These are phyloP conservation scores for Boletus pseudo-olivaceus DNA, from an alignment of 768 basidiomycete species.

Conservation along the genomic window DNA sequence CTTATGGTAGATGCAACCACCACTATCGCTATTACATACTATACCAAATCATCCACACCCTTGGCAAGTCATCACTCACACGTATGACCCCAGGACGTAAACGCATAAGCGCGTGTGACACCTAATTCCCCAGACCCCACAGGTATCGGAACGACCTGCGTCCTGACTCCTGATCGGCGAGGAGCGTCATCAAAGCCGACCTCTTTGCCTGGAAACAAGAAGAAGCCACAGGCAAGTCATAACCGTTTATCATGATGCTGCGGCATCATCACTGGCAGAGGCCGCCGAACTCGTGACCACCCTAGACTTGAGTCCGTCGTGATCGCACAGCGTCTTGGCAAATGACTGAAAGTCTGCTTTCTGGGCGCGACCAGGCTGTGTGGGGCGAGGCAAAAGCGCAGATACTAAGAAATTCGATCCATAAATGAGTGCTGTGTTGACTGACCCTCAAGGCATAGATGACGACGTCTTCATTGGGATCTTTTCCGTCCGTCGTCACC, in stretches of 20 bases:
- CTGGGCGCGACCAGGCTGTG: conserved; percentile 37
- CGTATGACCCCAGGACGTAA: conserved; percentile 8
- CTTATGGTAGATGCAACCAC: conserved; percentile 1
- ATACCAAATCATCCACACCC: conserved; percentile 10
- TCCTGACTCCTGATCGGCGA: conserved; percentile 13
- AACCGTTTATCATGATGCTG: conserved; percentile 13
- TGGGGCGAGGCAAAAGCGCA: background rate
- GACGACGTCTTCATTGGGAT: conserved; percentile 41
- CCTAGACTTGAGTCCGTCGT: conserved; percentile 29
- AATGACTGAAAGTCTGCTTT: conserved; percentile 56
- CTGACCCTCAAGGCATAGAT: conserved; percentile 65
- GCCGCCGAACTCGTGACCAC: background rate
- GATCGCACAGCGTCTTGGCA: conserved; percentile 41
- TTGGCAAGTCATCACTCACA: background rate
- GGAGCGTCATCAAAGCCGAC: conserved; percentile 1
- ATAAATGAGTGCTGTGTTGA: background rate
- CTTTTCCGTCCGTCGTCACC: conserved; percentile 24
- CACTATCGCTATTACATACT: conserved; percentile 18
- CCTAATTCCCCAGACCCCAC: conserved; percentile 17
- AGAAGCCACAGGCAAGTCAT: background rate
- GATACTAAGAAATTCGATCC: background rate
- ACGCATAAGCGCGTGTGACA: conserved; percentile 2
- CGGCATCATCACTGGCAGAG: conserved; percentile 2
- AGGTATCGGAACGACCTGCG: conserved; percentile 20
- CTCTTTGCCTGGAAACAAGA: background rate